These are phyloP conservation scores for Trichoderma breve DNA, from an alignment of 2,329 filamentous ascomycete genomes.

Conservation along the genomic window DNA sequence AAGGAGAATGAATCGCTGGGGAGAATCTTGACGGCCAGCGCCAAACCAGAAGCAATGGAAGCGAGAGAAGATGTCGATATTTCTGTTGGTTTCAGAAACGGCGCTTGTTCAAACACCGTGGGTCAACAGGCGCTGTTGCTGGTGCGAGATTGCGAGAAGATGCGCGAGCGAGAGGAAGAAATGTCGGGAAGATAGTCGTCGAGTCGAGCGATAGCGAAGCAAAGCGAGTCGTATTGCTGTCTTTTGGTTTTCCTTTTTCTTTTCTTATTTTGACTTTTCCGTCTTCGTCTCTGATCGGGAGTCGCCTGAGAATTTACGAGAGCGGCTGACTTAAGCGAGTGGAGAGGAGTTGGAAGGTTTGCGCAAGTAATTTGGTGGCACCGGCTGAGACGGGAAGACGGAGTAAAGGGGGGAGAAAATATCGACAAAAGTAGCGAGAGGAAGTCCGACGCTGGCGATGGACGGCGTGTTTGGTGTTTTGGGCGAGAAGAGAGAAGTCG, in stretches of 20 bases:
- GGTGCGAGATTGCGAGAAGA: not conserved
- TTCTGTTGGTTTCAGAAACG: slow-evolving; percentile 9
- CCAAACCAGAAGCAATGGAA: slow-evolving; percentile 8
- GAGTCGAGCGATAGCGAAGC: not conserved
- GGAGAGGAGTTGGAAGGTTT: not conserved
- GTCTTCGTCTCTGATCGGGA: not conserved
- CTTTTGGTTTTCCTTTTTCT: not conserved
- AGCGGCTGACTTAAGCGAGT: slow-evolving; percentile 2
- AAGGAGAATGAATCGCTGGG: not conserved
- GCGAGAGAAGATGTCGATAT: not conserved
- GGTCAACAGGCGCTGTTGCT: not conserved
- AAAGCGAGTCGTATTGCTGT: not conserved
- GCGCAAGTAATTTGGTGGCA: not conserved
- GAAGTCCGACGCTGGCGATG: slow-evolving; percentile 11
- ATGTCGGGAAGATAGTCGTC: not conserved
- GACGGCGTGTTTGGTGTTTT: slow-evolving; percentile 14
- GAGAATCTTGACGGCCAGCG: slow-evolving; percentile 17
- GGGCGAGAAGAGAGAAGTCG: not conserved
- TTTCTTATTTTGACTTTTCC: not conserved
- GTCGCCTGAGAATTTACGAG: not conserved
- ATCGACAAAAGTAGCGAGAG: slow-evolving; percentile 8
- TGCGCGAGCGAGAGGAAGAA: not conserved
- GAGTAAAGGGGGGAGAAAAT: not conserved
- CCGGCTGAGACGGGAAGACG: not conserved
- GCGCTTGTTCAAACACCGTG: slow-evolving; percentile 9